Percentiles rank a stretch among this genome's conserved stretches.
These are phyloP conservation scores for Scopulariopsis brevicaulis DNA, from an alignment of 2,329 filamentous ascomycete species.

Conservation along the genomic window DNA sequence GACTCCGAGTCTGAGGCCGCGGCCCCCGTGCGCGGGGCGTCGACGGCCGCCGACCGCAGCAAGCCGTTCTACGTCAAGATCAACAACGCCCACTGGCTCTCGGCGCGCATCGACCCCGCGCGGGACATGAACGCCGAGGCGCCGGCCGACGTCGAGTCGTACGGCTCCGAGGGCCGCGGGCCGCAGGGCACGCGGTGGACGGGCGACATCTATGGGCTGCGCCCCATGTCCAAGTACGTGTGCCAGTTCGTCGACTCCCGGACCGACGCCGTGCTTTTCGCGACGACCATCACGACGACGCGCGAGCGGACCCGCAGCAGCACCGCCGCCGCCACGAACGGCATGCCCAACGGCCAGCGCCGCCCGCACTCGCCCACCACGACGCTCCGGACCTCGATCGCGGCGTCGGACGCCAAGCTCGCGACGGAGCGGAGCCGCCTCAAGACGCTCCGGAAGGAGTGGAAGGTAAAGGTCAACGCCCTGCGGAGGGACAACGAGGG, in stretches of 20 bases:
- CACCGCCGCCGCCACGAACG: conserved; percentile 13
- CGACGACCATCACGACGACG: conserved; percentile 58
- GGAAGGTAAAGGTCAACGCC: conserved; percentile 55
- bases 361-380: conserved; percentile 68
- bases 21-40: conserved; percentile 9
- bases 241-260: conserved; percentile 64
- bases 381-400: conserved; percentile 66
- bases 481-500: conserved; percentile 65
- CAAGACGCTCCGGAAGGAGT: conserved; percentile 63
- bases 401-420: conserved; percentile 58
- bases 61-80: conserved; percentile 73
- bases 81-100: conserved; percentile 72
- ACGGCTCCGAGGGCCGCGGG: conserved; percentile 14
- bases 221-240: conserved; percentile 65
- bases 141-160: not conserved
- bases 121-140: conserved; percentile 8
- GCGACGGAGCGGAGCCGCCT: conserved; percentile 57
- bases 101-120: conserved; percentile 55
- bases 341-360: conserved; percentile 34
- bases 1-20: conserved; percentile 15
- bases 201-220: conserved; percentile 58
- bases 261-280: conserved; percentile 56
- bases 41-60: conserved; percentile 48
- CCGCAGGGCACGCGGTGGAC: conserved; percentile 48
- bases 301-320: conserved; percentile 28